These are phyloP conservation scores for Biscogniauxia sp. DNA, from an alignment of 2,329 filamentous ascomycete genomes.

Conservation along the genomic window DNA sequence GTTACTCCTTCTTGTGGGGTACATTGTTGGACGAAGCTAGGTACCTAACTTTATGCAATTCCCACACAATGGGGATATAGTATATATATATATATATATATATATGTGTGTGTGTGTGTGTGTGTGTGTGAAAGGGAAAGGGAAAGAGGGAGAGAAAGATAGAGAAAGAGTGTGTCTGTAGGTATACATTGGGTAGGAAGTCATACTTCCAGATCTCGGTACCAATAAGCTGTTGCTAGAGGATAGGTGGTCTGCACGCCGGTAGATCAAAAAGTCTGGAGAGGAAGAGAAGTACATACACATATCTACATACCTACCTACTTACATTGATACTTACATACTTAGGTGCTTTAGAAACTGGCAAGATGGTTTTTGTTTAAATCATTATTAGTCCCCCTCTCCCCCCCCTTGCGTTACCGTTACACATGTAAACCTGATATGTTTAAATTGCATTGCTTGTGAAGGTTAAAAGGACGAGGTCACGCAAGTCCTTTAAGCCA, in stretches of 20 bases:
- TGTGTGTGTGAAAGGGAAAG: no score
- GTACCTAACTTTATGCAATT: no score
- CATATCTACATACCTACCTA: neutral
- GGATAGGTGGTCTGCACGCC: constrained; percentile 4
- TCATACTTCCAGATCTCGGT: constrained; percentile 7
- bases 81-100: no score
- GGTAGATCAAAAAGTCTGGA: neutral
- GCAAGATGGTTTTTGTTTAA: neutral
- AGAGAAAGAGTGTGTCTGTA: constrained; percentile 1
- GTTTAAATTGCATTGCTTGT: neutral
- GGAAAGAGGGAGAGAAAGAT: neutral
- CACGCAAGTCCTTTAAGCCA: no score
- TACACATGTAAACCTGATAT: neutral
- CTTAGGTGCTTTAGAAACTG: neutral
- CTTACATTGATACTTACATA: no score
- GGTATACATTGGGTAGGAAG: neutral
- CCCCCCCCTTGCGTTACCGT: neutral
- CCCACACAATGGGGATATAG: no score
- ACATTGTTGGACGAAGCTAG: neutral
- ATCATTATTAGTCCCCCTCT: neutral
- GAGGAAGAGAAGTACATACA: neutral
- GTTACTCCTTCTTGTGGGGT: neutral
- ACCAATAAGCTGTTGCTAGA: constrained; percentile 12
- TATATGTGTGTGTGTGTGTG: no score
- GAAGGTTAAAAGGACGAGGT: no score